phyloP scores from a whole-genome alignment of 768 basidiomycete genomes.

The Phylloporus rhodoxanthus region DNA sequence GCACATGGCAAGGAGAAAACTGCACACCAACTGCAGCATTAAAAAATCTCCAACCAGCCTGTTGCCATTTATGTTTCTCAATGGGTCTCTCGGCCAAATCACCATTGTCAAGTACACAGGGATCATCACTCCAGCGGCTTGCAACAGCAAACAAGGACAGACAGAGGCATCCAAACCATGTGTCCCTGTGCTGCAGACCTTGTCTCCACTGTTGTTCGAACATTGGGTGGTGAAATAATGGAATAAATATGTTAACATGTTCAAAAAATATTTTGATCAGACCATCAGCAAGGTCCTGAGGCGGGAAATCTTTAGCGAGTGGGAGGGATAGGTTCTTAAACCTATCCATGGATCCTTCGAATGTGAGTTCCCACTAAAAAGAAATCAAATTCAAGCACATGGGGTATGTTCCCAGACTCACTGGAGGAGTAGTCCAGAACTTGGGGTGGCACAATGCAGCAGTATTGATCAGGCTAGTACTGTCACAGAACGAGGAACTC shows the following conservation, averaged over 20 bases:
- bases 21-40: constrained; percentile 46
- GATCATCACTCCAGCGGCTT: constrained; percentile 59
- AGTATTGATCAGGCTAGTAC: constrained; percentile 16
- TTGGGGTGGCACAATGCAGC: constrained; percentile 35
- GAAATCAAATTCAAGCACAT: neutral
- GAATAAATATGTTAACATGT: constrained; percentile 52
- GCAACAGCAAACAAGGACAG: constrained; percentile 66
- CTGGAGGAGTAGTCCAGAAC: constrained; percentile 57
- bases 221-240: constrained; percentile 65
- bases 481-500: constrained; percentile 14
- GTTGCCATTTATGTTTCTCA: constrained; percentile 41
- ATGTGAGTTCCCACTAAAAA: constrained; percentile 53
- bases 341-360: constrained; percentile 40
- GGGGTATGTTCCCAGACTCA: constrained; percentile 33
- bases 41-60: constrained; percentile 59
- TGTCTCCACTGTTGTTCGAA: constrained; percentile 59
- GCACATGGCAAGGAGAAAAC: neutral
- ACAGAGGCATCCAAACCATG: constrained; percentile 58
- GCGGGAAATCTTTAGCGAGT: constrained; percentile 50
- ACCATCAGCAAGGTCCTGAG: constrained; percentile 47
- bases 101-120: constrained; percentile 44
- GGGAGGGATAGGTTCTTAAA: constrained; percentile 27
- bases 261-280: constrained; percentile 69
- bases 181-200: constrained; percentile 46
- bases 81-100: constrained; percentile 18